Conservation (phyloP, 371 early-diverging fungal genomes). For the Syncephalastrum monosporum region DNA sequence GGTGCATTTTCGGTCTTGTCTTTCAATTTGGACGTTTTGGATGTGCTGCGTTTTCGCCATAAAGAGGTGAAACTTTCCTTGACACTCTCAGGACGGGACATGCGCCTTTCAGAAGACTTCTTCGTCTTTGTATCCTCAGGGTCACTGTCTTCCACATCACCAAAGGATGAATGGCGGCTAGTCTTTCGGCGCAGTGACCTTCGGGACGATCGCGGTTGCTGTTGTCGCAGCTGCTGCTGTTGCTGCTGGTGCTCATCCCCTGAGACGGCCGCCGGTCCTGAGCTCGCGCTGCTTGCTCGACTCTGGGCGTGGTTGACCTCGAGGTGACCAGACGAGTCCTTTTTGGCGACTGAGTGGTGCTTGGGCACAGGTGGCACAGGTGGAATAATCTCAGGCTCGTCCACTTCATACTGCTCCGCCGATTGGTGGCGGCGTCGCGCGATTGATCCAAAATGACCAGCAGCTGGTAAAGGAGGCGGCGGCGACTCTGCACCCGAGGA, state of each 20-base stretch:
- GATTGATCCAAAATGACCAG: neutral
- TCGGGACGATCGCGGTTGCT: too few relatives aligned
- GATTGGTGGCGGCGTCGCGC: neutral
- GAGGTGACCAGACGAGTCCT: neutral
- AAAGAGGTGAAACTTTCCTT: neutral
- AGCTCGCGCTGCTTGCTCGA: constrained; percentile 13
- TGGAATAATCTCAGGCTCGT: constrained; percentile 7
- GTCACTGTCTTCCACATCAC: constrained; percentile 13
- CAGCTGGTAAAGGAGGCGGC: neutral
- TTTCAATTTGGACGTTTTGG: constrained; percentile 3
- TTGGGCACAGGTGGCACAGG: constrained; percentile 20
- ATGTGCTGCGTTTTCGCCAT: constrained; percentile 1
- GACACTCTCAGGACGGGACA: neutral
- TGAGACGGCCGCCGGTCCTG: constrained; percentile 3
- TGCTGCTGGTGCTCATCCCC: constrained; percentile 8
- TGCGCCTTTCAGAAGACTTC: constrained; percentile 1
- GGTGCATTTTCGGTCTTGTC: neutral
- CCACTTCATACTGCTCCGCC: constrained; percentile 1
- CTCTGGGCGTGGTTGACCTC: constrained; percentile 1
- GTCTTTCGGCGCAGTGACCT: constrained; percentile 6
- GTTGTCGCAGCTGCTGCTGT: neutral
- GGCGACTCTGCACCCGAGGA: neutral
- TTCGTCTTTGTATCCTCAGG: constrained; percentile 2
- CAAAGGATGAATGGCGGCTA: constrained; percentile 12
- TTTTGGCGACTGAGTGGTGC: constrained; percentile 9